phyloP scores from a whole-genome alignment of 2,329 filamentous ascomycete genomes.

The Ascochyta viciae-villosae region DNA sequence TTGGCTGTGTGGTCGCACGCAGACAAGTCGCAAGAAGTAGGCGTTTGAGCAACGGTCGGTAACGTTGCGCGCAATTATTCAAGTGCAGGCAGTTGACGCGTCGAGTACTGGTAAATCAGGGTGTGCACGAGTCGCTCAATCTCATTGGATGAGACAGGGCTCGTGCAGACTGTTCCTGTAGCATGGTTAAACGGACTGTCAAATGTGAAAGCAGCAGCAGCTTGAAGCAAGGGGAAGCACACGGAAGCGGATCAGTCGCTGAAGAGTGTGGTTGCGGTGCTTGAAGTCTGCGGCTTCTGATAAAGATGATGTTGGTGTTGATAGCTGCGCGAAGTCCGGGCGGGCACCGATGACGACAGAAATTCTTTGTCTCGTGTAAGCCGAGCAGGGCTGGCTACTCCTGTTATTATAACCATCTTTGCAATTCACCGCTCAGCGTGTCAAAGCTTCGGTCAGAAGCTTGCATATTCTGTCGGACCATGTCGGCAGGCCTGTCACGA shows the following conservation, averaged over 20 bases:
- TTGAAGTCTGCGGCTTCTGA: slow-evolving; percentile 12
- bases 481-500: slow-evolving; percentile 13
- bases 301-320: slow-evolving; percentile 19
- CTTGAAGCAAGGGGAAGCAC: slow-evolving; percentile 38
- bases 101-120: slow-evolving; percentile 26
- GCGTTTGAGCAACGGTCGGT: slow-evolving; percentile 16
- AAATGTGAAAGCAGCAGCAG: slow-evolving; percentile 35
- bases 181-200: slow-evolving; percentile 44
- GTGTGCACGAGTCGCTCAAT: slow-evolving; percentile 36
- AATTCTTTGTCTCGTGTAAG: slow-evolving; percentile 5
- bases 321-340: slow-evolving; percentile 22
- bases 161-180: slow-evolving; percentile 39
- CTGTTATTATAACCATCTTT: slow-evolving; percentile 2
- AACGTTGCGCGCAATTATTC: slow-evolving; percentile 24
- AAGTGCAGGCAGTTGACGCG: slow-evolving; percentile 27
- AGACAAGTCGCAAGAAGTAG: slow-evolving; percentile 19
- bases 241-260: slow-evolving; percentile 36
- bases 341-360: slow-evolving; percentile 24
- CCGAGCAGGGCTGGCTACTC: slow-evolving; percentile 2
- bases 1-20: slow-evolving; percentile 9
- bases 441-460: slow-evolving; percentile 17
- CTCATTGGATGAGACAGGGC: slow-evolving; percentile 40
- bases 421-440: slow-evolving; percentile 8
- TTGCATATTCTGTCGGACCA: slow-evolving; percentile 15
- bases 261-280: slow-evolving; percentile 27